Conservation (phyloP, 352 stramenopile genomes). For the Blastocystis sp. region DNA sequence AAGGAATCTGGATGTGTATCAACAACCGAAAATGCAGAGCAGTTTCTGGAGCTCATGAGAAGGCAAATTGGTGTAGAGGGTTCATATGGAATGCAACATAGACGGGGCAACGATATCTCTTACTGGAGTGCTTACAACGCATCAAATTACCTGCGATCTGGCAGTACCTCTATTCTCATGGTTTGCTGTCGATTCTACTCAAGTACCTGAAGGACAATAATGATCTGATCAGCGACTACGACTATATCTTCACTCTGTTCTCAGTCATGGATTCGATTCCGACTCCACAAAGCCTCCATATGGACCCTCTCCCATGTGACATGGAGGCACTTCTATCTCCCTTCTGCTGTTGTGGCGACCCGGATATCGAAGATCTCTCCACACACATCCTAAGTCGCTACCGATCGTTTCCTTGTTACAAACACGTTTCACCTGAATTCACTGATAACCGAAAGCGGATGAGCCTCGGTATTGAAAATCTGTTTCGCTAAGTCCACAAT, state of each 20-base stretch:
- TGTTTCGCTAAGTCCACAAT: constrained; percentile 53
- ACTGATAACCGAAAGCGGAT: constrained; percentile 15
- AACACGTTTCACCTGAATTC: neutral
- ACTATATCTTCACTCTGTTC: constrained; percentile 39
- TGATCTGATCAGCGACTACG: constrained; percentile 52
- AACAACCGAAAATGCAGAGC: neutral
- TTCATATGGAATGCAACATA: neutral
- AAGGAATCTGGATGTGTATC: neutral
- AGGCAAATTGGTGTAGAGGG: neutral
- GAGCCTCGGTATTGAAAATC: constrained; percentile 47
- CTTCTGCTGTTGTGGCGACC: constrained; percentile 25
- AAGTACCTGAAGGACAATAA: constrained; percentile 12
- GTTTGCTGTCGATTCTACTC: neutral
- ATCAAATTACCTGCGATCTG: neutral
- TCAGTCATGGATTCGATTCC: neutral
- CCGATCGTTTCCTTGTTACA: neutral
- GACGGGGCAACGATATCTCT: neutral
- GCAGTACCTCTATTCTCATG: neutral
- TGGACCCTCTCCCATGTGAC: neutral
- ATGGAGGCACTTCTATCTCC: neutral
- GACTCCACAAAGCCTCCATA: neutral
- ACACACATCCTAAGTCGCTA: neutral
- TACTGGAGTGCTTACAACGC: neutral
- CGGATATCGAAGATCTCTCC: constrained; percentile 3
- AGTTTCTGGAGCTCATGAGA: neutral